These are phyloP conservation scores for Penicillium manginii DNA, from an alignment of 495 filamentous ascomycete genomes.

Conservation along the genomic window DNA sequence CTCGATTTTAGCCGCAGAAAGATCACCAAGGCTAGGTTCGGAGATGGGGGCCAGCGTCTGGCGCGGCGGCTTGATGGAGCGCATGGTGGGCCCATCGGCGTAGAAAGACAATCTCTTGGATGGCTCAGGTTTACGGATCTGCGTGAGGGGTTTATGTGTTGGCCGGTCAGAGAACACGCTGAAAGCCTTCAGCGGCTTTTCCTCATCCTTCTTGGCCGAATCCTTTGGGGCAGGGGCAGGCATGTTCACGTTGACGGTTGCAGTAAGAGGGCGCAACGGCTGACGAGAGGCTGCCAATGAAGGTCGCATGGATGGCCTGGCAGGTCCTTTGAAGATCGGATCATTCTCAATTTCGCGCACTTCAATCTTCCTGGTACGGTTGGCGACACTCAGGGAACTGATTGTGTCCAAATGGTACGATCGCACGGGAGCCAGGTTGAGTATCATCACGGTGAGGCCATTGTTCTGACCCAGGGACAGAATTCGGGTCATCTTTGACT, in stretches of 20 bases:
- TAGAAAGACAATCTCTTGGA: constrained; percentile 45
- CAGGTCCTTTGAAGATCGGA: constrained; percentile 75
- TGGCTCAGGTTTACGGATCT: constrained; percentile 44
- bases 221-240: constrained; percentile 50
- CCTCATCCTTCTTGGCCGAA: constrained; percentile 55
- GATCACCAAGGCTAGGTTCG: constrained; percentile 33
- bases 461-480: constrained; percentile 93
- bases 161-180: constrained; percentile 77
- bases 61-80: constrained; percentile 35
- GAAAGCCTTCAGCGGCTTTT: constrained; percentile 78
- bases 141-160: constrained; percentile 46
- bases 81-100: constrained; percentile 32
- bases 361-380: constrained; percentile 95
- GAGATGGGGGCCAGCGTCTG: constrained; percentile 34
- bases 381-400: constrained; percentile 92
- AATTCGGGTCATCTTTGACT: constrained; percentile 97
- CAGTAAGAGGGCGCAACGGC: constrained; percentile 72
- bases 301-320: constrained; percentile 48
- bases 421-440: constrained; percentile 84
- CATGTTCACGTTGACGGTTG: constrained; percentile 62
- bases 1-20: constrained; percentile 82
- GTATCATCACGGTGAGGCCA: constrained; percentile 93
- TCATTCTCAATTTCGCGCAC: constrained; percentile 94
- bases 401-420: constrained; percentile 94
- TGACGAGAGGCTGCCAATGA: constrained; percentile 63